These are phyloP conservation scores for Backusella australiensis DNA, from an alignment of 192 early-diverging fungal genomes.

Conservation along the genomic window DNA sequence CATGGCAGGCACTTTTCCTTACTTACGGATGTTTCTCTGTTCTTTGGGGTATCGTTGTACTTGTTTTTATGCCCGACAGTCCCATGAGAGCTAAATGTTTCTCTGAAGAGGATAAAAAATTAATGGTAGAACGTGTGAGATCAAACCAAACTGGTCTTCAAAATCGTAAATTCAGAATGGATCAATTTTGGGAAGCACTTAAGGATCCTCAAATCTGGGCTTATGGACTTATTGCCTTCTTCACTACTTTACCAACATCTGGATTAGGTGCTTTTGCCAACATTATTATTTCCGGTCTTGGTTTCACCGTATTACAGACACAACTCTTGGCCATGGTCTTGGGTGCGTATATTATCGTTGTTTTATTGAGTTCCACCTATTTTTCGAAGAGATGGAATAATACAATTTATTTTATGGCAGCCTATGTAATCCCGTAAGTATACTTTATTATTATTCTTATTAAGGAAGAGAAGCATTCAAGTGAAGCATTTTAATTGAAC, in stretches of 20 bases:
- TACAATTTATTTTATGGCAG: conserved; percentile 5
- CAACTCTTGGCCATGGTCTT: conserved; percentile 24
- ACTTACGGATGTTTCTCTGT: conserved; percentile 15
- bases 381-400: conserved; percentile 12
- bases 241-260: conserved; percentile 19
- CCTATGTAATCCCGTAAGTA: conserved; percentile 19
- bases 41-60: conserved; percentile 10
- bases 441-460: background rate
- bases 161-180: conserved; percentile 15
- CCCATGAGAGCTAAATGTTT: conserved; percentile 26
- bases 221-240: conserved; percentile 19
- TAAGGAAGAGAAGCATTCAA: background rate
- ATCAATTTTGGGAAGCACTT: conserved; percentile 15
- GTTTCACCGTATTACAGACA: conserved; percentile 21
- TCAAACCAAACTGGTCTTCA: conserved; percentile 23
- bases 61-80: conserved; percentile 18
- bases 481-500: background rate
- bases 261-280: conserved; percentile 23
- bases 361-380: conserved; percentile 4
- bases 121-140: conserved; percentile 23
- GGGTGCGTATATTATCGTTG: conserved; percentile 18
- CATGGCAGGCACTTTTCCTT: conserved; percentile 25
- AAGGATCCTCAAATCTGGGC: conserved; percentile 13
- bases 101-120: conserved; percentile 21
- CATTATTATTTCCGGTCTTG: conserved; percentile 20